phyloP scores from a whole-genome alignment of 2,329 filamentous ascomycete genomes.

The Penicillium sp. region DNA sequence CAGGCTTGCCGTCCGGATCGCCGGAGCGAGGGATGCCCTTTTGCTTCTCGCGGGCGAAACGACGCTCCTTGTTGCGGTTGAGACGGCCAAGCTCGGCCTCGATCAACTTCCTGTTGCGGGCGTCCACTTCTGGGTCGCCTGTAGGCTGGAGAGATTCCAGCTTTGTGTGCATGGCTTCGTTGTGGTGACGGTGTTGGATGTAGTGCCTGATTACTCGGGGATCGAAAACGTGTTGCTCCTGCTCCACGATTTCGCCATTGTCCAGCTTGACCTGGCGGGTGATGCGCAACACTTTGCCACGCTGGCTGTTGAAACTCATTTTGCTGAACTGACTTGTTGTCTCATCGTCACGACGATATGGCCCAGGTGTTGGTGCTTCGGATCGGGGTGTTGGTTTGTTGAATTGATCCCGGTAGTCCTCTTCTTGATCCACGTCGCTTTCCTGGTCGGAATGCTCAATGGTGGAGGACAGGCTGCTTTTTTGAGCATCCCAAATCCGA shows the following conservation, averaged over 20 bases:
- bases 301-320: conserved; percentile 66
- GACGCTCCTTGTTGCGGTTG: conserved; percentile 85
- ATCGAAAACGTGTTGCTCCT: conserved; percentile 67
- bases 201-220: conserved; percentile 87
- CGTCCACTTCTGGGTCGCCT: conserved; percentile 65
- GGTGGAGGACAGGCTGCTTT: conserved; percentile 69
- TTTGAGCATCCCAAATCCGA: conserved; percentile 89
- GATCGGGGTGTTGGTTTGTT: conserved; percentile 63
- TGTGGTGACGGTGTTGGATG: conserved; percentile 69
- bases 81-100: conserved; percentile 77
- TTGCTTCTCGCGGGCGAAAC: conserved; percentile 84
- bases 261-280: conserved; percentile 64
- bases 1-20: conserved; percentile 61
- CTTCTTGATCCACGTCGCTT: conserved; percentile 57
- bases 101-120: conserved; percentile 61
- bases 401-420: conserved; percentile 45
- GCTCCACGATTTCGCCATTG: conserved; percentile 61
- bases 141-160: conserved; percentile 62
- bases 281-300: conserved; percentile 70
- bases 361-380: conserved; percentile 60
- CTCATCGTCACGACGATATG: conserved; percentile 64
- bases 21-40: conserved; percentile 61
- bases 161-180: conserved; percentile 71
- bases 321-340: conserved; percentile 75
- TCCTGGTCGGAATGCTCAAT: conserved; percentile 74